These are phyloP conservation scores for Penstemon eatonii DNA, from an alignment of 257 asterid genomes.

Conservation along the genomic window DNA sequence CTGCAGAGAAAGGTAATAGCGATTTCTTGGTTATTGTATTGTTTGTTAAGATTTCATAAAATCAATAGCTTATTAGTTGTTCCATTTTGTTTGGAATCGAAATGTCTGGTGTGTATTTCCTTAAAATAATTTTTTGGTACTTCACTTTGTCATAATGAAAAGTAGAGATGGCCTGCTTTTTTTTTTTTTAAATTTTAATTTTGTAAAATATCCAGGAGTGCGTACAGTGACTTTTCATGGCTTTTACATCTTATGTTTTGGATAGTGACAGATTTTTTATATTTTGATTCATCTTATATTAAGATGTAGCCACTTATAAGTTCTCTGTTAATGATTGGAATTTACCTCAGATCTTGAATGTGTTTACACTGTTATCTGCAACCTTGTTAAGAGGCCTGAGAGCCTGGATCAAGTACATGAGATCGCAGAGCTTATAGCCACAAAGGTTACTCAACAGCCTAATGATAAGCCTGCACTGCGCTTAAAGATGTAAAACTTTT, in stretches of 20 bases:
- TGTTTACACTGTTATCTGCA: slow-evolving; percentile 75
- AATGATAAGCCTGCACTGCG: slow-evolving; percentile 78
- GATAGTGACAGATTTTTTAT: no score
- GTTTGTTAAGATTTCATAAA: neutral
- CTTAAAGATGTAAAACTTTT: slow-evolving; percentile 64
- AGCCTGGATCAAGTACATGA: slow-evolving; percentile 72
- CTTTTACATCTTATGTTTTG: no score
- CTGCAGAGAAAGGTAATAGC: slow-evolving; percentile 77
- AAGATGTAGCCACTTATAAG: no score
- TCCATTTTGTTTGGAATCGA: neutral
- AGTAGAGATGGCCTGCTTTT: no score
- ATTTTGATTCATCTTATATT: no score
- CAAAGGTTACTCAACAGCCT: slow-evolving; percentile 72
- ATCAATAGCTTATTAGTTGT: neutral
- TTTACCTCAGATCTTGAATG: slow-evolving; percentile 81
- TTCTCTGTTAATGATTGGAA: neutral
- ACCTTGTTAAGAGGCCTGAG: slow-evolving; percentile 80
- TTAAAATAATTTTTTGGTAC: no score
- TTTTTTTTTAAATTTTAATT: no score
- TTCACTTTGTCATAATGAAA: no score
- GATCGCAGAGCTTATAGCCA: slow-evolving; percentile 77
- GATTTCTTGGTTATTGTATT: neutral
- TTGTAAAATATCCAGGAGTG: no score
- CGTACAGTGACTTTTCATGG: no score
- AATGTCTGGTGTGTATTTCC: neutral